Conservation (phyloP, 768 basidiomycete species). For the Rhodotorula paludigena region DNA sequence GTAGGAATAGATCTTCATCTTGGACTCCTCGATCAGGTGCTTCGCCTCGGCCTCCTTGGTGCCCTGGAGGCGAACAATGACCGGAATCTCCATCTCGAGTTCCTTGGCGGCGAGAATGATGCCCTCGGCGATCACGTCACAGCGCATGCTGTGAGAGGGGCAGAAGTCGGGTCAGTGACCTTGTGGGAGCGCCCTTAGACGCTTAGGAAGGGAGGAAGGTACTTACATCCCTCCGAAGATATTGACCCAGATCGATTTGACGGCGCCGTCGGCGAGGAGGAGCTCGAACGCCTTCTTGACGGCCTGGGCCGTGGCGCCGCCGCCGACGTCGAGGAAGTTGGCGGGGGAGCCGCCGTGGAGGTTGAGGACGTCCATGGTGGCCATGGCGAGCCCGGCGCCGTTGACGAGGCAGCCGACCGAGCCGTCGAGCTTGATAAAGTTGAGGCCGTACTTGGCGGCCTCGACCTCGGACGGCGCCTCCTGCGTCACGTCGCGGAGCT, state of each 20-base stretch:
- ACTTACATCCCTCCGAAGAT: conserved; percentile 70
- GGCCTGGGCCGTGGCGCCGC: conserved; percentile 95
- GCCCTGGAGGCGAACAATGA: conserved; percentile 92
- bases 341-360: conserved; percentile 94
- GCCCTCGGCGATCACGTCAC: conserved; percentile 96
- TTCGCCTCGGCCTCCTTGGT: conserved; percentile 96
- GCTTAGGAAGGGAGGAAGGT: not conserved
- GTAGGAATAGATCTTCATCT: conserved; percentile 74
- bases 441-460: conserved; percentile 89
- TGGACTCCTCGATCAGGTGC: conserved; percentile 50
- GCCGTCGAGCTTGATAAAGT: conserved; percentile 98
- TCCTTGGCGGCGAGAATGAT: conserved; percentile 98
- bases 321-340: conserved; percentile 98
- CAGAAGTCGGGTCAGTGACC: not conserved
- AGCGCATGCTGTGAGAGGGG: conserved; percentile 83
- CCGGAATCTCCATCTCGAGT: conserved; percentile 71
- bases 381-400: conserved; percentile 98
- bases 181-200: not conserved
- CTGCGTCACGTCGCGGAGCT: conserved; percentile 82
- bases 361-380: conserved; percentile 98
- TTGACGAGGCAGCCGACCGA: conserved; percentile 96
- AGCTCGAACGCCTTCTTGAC: conserved; percentile 99
- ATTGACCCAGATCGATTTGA: conserved; percentile 98
- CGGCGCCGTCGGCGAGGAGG: conserved; percentile 78
- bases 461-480: conserved; percentile 97